These are phyloP conservation scores for Tillandsia fasciculata DNA, from an alignment of 176 grass and related monocot species.

Conservation along the genomic window DNA sequence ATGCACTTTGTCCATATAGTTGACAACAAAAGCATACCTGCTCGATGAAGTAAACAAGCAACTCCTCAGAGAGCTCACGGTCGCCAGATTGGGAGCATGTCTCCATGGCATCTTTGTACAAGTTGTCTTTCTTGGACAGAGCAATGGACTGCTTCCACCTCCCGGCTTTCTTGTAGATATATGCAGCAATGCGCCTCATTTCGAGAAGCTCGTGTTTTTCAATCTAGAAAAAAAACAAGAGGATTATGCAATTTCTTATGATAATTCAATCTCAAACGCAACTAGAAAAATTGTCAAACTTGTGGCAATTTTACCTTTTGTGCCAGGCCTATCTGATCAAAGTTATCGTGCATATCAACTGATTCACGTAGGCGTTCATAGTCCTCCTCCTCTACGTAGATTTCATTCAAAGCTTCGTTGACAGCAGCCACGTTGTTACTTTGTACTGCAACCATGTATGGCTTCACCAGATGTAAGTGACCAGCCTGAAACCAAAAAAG, in stretches of 20 bases:
- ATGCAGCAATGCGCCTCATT: slow-evolving; percentile 97
- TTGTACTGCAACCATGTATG: slow-evolving; percentile 97
- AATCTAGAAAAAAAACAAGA: slow-evolving; percentile 33
- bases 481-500: slow-evolving; percentile 55
- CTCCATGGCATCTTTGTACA: slow-evolving; percentile 99
- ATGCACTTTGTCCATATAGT: not conserved
- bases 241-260: not conserved
- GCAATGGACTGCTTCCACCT: slow-evolving; percentile 97
- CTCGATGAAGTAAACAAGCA: slow-evolving; percentile 94
- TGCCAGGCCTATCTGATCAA: slow-evolving; percentile 97
- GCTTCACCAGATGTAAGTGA: slow-evolving; percentile 87
- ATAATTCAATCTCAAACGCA: no score
- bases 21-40: slow-evolving; percentile 28
- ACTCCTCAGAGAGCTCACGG: slow-evolving; percentile 78
- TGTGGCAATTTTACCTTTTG: slow-evolving; percentile 52
- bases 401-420: slow-evolving; percentile 90
- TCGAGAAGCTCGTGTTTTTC: slow-evolving; percentile 98
- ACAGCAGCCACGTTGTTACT: slow-evolving; percentile 95
- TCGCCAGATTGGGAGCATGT: slow-evolving; percentile 96
- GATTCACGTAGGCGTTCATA: slow-evolving; percentile 90
- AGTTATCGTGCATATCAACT: slow-evolving; percentile 95
- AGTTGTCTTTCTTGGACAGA: slow-evolving; percentile 89
- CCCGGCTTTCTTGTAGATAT: slow-evolving; percentile 98
- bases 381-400: slow-evolving; percentile 96
- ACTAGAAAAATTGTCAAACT: not conserved